Base-by-base conservation (phyloP, 2,329 filamentous ascomycete genomes). In the Proliferodiscus dingleyae region DNA sequence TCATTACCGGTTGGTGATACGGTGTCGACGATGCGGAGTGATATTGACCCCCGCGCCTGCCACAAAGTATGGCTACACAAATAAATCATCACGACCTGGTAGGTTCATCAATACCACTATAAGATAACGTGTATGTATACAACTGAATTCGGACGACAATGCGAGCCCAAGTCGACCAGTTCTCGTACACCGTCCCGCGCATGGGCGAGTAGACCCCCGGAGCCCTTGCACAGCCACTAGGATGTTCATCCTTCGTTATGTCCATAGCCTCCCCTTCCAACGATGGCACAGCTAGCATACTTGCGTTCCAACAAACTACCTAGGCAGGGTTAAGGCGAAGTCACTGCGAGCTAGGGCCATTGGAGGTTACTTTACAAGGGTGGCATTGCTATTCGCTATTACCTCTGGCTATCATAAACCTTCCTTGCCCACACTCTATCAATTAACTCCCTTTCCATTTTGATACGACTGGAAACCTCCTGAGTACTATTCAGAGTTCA, bases 171-270 rank as follows among this genome's bases (percentile, higher is more conserved):
- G 41, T 41, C 42, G 37, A 24, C 36, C 38, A 50, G 42, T 32
- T 45, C 37, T 34, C 33, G 18, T 37, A 19, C 34, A 21, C 34
- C 10, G n/a, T 52, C 37, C 40, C 46, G 43, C 41, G 46, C 50
- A 43, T 49, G 41, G 41, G 18, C 9, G 13, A 13, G 34, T 13
- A 13, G 13, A 18, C 34, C 10, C 18, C 9, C 10, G 13, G 11
- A 21, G 15, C 15, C 18, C 13, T 19, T 49, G 50, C 50, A 52
- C 50, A 52, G 50, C 50, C 50, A 37, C 37, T 46, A 46, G 47
- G 43, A 49, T 49, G 16, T 15, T 37, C 41, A 49, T 52, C 50
- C 50, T 52, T 52, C 50, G 40, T 24, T 21, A 19, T 37, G 10
- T 37, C 34, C 34, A 37, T 37, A 37, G 34, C 34, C 34, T 37